Evolutionary conservation across 169 alveolate species (phyloP).

Genomic region (Cryptosporidium sp.): DNA sequence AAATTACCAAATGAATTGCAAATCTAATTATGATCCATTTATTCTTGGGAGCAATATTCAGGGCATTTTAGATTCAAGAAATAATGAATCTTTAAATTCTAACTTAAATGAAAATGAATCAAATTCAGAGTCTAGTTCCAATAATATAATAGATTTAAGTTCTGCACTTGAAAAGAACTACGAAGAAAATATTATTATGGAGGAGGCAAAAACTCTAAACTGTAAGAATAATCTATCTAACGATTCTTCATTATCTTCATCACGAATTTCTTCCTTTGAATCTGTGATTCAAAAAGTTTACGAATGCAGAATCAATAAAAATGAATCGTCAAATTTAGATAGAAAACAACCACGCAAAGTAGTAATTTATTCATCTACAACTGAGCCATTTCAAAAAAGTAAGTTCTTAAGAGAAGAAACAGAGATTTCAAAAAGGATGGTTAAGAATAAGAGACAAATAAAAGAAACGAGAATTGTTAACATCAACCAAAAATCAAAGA

Average conservation of each 20-base stretch:
- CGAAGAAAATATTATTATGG: background rate
- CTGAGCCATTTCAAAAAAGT: background rate
- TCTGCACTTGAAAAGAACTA: background rate
- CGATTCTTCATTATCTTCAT: slow-evolving; percentile 28
- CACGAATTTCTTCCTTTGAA: slow-evolving; percentile 55
- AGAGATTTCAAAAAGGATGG: slow-evolving; percentile 3
- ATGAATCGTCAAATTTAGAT: background rate
- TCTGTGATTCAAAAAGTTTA: slow-evolving; percentile 21
- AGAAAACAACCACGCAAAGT: slow-evolving; percentile 22
- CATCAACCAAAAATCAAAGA: background rate
- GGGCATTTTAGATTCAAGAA: background rate
- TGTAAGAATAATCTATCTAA: background rate
- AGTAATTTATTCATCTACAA: slow-evolving; percentile 27
- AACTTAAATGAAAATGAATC: background rate
- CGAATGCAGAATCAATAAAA: background rate
- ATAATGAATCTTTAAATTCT: background rate
- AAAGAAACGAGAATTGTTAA: slow-evolving; percentile 49
- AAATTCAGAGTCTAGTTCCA: background rate
- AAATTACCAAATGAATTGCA: slow-evolving; percentile 12
- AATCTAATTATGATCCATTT: background rate
- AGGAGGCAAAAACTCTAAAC: background rate
- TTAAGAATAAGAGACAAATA: slow-evolving; percentile 3
- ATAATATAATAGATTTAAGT: background rate
- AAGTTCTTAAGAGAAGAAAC: slow-evolving; percentile 3
- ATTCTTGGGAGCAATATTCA: slow-evolving; percentile 10